phyloP scores from a whole-genome alignment of 495 filamentous ascomycete species.

The Entonaema liquescens region DNA sequence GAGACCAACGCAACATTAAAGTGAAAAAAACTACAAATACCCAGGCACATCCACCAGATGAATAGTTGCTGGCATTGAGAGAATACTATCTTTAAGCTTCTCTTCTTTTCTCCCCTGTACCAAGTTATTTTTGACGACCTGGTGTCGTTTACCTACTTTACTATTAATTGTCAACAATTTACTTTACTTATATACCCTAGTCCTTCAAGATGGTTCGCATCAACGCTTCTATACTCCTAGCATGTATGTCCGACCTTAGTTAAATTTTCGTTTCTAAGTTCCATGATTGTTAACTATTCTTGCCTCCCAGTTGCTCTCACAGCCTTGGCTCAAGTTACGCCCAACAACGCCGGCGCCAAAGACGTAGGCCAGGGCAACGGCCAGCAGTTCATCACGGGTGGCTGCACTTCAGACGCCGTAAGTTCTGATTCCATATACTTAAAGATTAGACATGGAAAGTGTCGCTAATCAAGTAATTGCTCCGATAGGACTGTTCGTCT shows the following conservation, averaged over 20 bases:
- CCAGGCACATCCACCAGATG: not conserved
- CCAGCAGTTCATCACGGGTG: conserved; percentile 60
- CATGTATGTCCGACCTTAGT: conserved; percentile 42
- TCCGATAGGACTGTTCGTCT: conserved; percentile 32
- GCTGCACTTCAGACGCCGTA: conserved; percentile 57
- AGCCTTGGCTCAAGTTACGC: conserved; percentile 47
- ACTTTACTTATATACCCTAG: not conserved
- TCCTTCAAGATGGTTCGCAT: conserved; percentile 53
- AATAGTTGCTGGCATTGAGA: not conserved
- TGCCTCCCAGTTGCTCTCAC: conserved; percentile 42
- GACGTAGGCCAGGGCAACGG: conserved; percentile 62
- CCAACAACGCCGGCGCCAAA: conserved; percentile 53
- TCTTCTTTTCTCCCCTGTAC: conserved; percentile 13
- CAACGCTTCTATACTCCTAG: conserved; percentile 41
- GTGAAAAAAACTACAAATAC: conserved; percentile 25
- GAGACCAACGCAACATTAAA: not conserved
- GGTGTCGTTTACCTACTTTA: conserved; percentile 39
- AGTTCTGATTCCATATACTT: conserved; percentile 17
- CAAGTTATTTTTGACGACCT: conserved; percentile 35
- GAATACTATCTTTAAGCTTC: not conserved
- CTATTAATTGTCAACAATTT: not conserved
- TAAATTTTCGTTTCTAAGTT: not conserved
- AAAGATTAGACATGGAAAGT: too few relatives aligned
- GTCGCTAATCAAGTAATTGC: not conserved
- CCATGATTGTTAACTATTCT: not conserved